Conservation (phyloP, 768 basidiomycete species). For the Amanita muscaria region DNA sequence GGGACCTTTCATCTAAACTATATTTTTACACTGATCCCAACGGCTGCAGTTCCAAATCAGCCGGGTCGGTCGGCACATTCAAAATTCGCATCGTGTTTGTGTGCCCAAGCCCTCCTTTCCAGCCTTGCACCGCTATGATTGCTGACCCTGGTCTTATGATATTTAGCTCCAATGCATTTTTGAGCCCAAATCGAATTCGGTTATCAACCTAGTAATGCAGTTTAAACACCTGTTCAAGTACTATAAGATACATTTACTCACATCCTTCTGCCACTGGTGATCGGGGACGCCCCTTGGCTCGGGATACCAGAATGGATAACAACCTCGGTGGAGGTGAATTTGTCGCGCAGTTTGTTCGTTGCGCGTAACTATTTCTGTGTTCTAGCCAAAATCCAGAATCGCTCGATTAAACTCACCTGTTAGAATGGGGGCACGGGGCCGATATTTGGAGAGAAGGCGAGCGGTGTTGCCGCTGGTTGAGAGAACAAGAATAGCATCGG, state of each 20-base stretch:
- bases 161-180: conserved; percentile 72
- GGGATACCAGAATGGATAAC: conserved; percentile 95
- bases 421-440: conserved; percentile 89
- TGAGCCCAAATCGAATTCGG: conserved; percentile 82
- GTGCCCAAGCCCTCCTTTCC: conserved; percentile 96
- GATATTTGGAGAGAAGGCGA: conserved; percentile 92
- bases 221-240: conserved; percentile 10
- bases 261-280: conserved; percentile 97
- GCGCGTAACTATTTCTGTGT: conserved; percentile 66
- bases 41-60: conserved; percentile 70
- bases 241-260: conserved; percentile 29
- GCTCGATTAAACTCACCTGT: conserved; percentile 49
- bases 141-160: conserved; percentile 85
- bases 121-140: conserved; percentile 95
- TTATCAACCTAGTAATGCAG: conserved; percentile 62
- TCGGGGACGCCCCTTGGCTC: conserved; percentile 85
- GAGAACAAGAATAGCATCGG: conserved; percentile 90
- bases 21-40: conserved; percentile 26
- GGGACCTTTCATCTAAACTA: too few species aligned
- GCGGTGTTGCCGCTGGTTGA: conserved; percentile 97
- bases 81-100: conserved; percentile 86
- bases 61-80: conserved; percentile 72
- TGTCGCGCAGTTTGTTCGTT: conserved; percentile 94
- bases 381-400: background rate
- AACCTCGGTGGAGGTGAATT: conserved; percentile 92